A percentile compares a stretch with the other conserved stretches of the same genome.
Conservation (phyloP, 345 rosid genomes). For the Gossypium ekmanianum region DNA sequence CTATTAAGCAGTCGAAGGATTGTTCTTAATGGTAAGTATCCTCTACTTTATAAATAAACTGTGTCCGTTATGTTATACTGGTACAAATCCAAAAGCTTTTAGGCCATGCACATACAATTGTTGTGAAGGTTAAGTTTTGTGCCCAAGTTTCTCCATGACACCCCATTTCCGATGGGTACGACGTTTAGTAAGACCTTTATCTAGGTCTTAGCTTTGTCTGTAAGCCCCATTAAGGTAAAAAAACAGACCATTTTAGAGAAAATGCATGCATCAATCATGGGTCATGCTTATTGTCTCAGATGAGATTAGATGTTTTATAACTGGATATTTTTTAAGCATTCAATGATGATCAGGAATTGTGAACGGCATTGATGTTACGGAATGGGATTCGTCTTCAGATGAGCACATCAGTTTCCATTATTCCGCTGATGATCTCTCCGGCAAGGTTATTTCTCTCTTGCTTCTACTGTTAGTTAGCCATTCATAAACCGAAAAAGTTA, state of each 20-base stretch:
- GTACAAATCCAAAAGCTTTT: background rate
- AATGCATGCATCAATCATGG: background rate
- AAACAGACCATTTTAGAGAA: background rate
- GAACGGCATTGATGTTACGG: conserved; percentile 75
- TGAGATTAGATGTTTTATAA: conserved; percentile 2
- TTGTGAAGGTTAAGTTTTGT: no score
- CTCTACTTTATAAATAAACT: background rate
- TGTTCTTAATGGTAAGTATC: conserved; percentile 64
- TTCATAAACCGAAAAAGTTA: background rate
- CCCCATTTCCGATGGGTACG: background rate
- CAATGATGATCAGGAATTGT: conserved; percentile 59
- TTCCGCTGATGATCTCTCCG: conserved; percentile 62
- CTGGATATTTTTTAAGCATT: background rate
- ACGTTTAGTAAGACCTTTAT: background rate
- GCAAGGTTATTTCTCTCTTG: conserved; percentile 52
- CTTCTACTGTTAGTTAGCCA: background rate
- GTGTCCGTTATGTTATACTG: background rate
- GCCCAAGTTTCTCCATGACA: background rate
- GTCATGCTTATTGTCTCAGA: background rate
- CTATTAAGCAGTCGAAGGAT: conserved; percentile 62
- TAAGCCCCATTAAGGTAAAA: background rate
- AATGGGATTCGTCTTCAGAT: conserved; percentile 86
- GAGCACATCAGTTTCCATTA: conserved; percentile 59
- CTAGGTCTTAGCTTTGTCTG: conserved; percentile 4
- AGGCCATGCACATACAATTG: background rate